Base-by-base conservation (phyloP, 2,329 filamentous ascomycete genomes). In the Chrysoporthe cubensis region DNA sequence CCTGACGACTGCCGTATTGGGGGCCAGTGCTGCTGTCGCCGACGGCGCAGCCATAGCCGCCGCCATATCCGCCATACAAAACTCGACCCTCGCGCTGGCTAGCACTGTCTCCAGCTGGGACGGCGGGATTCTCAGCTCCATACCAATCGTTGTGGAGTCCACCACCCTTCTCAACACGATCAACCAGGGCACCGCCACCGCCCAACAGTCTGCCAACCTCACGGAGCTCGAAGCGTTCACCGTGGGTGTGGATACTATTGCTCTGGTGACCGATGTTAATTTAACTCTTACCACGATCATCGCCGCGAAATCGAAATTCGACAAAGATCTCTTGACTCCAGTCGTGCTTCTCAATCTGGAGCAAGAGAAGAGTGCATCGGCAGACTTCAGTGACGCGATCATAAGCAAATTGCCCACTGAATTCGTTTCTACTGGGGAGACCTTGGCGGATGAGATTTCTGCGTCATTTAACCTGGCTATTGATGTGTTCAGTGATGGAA, bases 341-440 rank as follows among this genome's bases (percentile, higher is more conserved):
- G 72, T 82, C 46, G 82, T 85, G 46, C 73, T 82, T 50, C 56
- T 81, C 18, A 80, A 79, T 67, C 71, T 86, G 37, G 72, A 79
- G 66, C 68, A 77, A 7, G 76, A 84, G 74, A 78, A 79, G 72
- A 69, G 72, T 1, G 80, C 82, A 0, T 81, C 80, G 0, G 73
- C 74, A 34, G 75, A 79, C 11, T 78, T 83, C 52, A 78, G 78
- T 50, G 69, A 67, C 2, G 78, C 77, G 0, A 73, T 84, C 11
- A 69, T 81, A 8, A 73, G 69, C 2, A 84, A 83, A 74, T 75
- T 84, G 4, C 82, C 82, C 0, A 67, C 60, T 5, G 71, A 73
- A 0, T 70, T 81, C 34, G 74, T 75, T 69, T 69, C 32, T 0
- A 69, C 78, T 3, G 82, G 82, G 0, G 54, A 76, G 71, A 64